These are phyloP conservation scores for Aspergillus luchuensis DNA, from an alignment of 2,329 filamentous ascomycete genomes.

Conservation along the genomic window DNA sequence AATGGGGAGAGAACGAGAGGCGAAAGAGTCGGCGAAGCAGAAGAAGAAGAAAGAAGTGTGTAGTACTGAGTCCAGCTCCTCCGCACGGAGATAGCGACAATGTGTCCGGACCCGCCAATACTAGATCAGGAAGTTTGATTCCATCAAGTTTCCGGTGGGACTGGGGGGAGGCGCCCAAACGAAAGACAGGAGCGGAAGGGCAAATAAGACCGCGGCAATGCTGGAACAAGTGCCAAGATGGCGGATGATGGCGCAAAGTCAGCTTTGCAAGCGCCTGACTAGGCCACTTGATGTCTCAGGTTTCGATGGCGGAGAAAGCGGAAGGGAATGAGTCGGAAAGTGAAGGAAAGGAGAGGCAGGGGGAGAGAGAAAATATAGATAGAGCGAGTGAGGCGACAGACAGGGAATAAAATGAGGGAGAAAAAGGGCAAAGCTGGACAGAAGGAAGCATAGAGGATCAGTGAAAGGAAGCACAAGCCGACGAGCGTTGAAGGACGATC, in stretches of 20 bases:
- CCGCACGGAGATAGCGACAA: constrained; percentile 21
- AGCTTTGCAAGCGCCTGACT: constrained; percentile 22
- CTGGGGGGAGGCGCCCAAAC: background rate
- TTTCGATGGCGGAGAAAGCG: constrained; percentile 1
- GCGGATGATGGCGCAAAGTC: constrained; percentile 14
- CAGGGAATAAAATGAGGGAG: too few species aligned
- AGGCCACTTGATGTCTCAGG: constrained; percentile 18
- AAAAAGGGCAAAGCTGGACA: constrained; percentile 11
- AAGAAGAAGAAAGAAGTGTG: constrained; percentile 7
- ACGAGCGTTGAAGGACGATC: constrained; percentile 18
- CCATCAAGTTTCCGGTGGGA: constrained; percentile 16
- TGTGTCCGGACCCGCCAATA: constrained; percentile 23
- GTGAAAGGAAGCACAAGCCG: constrained; percentile 13
- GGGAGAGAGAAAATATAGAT: background rate
- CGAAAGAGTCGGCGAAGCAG: constrained; percentile 9
- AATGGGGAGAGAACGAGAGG: constrained; percentile 7
- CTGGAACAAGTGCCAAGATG: constrained; percentile 11
- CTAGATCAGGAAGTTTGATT: constrained; percentile 16
- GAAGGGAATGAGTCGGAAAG: background rate
- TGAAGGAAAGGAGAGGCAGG: background rate
- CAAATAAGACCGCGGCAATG: constrained; percentile 4
- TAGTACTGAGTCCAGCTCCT: constrained; percentile 20
- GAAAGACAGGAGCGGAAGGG: constrained; percentile 8
- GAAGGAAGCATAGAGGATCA: constrained; percentile 10
- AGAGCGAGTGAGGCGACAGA: constrained; percentile 9